Conservation (phyloP, 176 grass and related monocot species). For the Pontederia paniculata region DNA sequence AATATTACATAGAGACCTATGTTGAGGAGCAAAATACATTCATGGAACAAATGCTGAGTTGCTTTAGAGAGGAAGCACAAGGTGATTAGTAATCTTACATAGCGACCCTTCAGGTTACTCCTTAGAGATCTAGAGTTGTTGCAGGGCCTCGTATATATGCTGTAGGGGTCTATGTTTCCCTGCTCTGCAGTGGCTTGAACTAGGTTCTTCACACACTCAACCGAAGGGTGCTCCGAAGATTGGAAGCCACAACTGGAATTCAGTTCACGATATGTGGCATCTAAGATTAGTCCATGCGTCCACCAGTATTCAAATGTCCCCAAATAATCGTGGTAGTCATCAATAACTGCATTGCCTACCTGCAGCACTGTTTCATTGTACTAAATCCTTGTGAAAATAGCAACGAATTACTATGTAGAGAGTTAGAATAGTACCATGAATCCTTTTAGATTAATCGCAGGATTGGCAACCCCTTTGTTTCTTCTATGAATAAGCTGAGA, state of each 20-base stretch:
- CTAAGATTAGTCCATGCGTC: constrained; percentile 86
- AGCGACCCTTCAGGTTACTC: constrained; percentile 47
- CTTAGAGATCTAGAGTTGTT: constrained; percentile 57
- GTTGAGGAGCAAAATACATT: no score
- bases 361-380: constrained; percentile 13
- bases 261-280: constrained; percentile 68
- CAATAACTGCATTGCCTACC: constrained; percentile 91
- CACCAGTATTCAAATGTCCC: constrained; percentile 99
- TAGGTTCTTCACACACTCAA: constrained; percentile 65
- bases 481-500: constrained; percentile 49
- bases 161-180: constrained; percentile 93
- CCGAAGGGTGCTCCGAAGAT: constrained; percentile 71
- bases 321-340: constrained; percentile 88
- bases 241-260: constrained; percentile 50
- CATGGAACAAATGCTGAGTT: no score
- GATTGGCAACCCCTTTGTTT: constrained; percentile 55
- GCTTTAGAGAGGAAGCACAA: no score
- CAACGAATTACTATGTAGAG: background rate
- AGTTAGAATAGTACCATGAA: constrained; percentile 56
- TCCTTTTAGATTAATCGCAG: constrained; percentile 72
- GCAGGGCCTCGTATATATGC: constrained; percentile 71
- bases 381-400: background rate
- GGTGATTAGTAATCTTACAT: constrained; percentile 38
- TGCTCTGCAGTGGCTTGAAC: constrained; percentile 60
- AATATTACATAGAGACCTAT: no score